Percentiles rank a stretch among this genome's conserved stretches.
phyloP scores from a whole-genome alignment of 176 grass and related monocot genomes.

The Hordeum marinum region DNA sequence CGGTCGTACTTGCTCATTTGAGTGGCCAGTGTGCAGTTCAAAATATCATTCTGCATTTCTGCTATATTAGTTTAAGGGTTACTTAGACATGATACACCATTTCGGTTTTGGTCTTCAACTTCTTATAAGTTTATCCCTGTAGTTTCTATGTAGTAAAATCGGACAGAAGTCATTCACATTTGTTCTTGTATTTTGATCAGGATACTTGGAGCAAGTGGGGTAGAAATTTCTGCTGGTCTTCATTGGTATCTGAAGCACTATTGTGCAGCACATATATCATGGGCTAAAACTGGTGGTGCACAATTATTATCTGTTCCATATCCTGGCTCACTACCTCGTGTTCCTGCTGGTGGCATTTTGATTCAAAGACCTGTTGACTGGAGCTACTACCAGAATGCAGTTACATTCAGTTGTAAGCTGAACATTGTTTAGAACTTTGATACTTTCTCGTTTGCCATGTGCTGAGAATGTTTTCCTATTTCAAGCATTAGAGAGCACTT shows the following conservation, averaged over 20 bases:
- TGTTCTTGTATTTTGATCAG: slow-evolving; percentile 32
- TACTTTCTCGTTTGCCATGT: neutral
- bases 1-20: neutral
- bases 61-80: slow-evolving; percentile 3
- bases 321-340: slow-evolving; percentile 47
- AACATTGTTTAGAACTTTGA: neutral
- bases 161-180: neutral
- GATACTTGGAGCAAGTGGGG: slow-evolving; percentile 51
- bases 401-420: slow-evolving; percentile 75
- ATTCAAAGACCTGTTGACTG: slow-evolving; percentile 61
- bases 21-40: neutral
- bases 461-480: neutral
- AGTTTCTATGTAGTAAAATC: neutral
- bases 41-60: neutral
- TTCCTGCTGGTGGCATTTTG: slow-evolving; percentile 46
- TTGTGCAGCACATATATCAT: slow-evolving; percentile 55
- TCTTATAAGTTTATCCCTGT: neutral
- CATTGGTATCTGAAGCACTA: slow-evolving; percentile 73
- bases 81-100: neutral
- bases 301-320: slow-evolving; percentile 54
- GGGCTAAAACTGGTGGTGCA: slow-evolving; percentile 62
- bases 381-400: slow-evolving; percentile 85
- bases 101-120: neutral
- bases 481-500: neutral
- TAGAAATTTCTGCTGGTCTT: slow-evolving; percentile 70